These are phyloP conservation scores for Yarrowia deformans DNA, from an alignment of 805 yeast species.

Conservation along the genomic window DNA sequence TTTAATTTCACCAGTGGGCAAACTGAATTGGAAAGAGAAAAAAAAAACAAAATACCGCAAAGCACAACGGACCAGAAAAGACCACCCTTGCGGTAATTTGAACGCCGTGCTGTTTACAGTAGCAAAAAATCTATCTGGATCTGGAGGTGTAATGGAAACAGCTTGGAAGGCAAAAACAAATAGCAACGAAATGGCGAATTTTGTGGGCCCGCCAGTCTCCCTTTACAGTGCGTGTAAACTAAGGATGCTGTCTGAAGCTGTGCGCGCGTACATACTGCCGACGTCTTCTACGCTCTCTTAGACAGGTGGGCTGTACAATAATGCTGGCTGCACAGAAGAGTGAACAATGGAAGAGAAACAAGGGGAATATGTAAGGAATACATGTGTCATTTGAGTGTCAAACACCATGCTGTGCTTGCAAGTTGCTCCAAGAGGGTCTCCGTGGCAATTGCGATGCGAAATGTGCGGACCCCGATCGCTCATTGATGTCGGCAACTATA, in stretches of 20 bases:
- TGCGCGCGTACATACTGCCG: neutral
- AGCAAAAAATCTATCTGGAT: neutral
- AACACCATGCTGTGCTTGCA: too few relatives aligned
- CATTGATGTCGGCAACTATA: neutral
- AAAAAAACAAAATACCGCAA: too few relatives aligned
- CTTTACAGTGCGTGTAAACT: neutral
- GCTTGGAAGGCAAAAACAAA: neutral
- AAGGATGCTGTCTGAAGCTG: neutral
- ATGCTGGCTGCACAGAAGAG: conserved; percentile 6
- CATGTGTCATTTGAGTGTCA: too few relatives aligned
- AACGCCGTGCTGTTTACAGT: conserved; percentile 8
- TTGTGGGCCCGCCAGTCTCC: neutral
- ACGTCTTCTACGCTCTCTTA: neutral
- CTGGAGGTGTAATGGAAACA: neutral
- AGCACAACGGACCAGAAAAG: neutral
- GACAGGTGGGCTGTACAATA: conserved; percentile 1
- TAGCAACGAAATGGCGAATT: too few relatives aligned
- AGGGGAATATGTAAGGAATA: too few relatives aligned
- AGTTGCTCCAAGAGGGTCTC: too few relatives aligned
- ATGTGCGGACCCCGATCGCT: too few relatives aligned
- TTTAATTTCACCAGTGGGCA: neutral
- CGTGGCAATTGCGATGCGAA: too few relatives aligned
- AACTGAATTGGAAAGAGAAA: neutral
- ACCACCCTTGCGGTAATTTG: conserved; percentile 17
- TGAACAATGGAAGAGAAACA: neutral